A percentile compares a stretch with the other conserved stretches of the same genome.
Conservation (phyloP, 345 rosid genomes). For the Stellera chamaejasme region DNA sequence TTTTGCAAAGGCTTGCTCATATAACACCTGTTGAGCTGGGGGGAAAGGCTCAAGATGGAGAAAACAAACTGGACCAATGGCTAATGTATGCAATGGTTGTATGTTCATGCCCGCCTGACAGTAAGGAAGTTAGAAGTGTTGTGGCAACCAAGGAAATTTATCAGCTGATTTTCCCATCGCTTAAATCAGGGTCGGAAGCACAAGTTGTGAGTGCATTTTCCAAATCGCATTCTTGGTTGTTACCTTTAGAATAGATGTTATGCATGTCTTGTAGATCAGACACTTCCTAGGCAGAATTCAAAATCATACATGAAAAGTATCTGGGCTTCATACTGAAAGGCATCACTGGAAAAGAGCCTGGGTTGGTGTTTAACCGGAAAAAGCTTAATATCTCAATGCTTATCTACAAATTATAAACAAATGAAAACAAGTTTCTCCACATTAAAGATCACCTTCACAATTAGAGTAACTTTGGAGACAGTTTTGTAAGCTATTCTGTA, state of each 20-base stretch:
- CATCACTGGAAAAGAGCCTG: no score
- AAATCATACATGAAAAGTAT: no score
- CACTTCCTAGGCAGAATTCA: not conserved
- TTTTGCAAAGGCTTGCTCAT: conserved; percentile 65
- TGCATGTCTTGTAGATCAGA: not conserved
- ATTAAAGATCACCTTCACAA: no score
- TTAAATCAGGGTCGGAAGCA: conserved; percentile 75
- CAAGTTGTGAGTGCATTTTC: conserved; percentile 45
- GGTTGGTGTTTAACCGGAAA: no score
- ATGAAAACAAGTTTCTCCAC: no score
- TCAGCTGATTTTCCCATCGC: conserved; percentile 68
- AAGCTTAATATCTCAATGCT: no score
- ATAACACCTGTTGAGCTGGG: conserved; percentile 86
- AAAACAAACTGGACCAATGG: conserved; percentile 92
- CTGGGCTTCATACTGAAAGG: no score
- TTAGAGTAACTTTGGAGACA: no score
- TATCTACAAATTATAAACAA: no score
- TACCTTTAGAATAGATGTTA: no score
- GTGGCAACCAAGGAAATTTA: conserved; percentile 71
- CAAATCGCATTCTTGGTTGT: no score
- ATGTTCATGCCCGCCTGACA: conserved; percentile 86
- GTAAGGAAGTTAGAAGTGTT: conserved; percentile 62
- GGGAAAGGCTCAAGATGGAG: conserved; percentile 86
- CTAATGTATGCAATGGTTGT: conserved; percentile 83
- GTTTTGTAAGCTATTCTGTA: no score